These are phyloP conservation scores for Beauveria rudraprayagi DNA, from an alignment of 2,329 filamentous ascomycete species.

Conservation along the genomic window DNA sequence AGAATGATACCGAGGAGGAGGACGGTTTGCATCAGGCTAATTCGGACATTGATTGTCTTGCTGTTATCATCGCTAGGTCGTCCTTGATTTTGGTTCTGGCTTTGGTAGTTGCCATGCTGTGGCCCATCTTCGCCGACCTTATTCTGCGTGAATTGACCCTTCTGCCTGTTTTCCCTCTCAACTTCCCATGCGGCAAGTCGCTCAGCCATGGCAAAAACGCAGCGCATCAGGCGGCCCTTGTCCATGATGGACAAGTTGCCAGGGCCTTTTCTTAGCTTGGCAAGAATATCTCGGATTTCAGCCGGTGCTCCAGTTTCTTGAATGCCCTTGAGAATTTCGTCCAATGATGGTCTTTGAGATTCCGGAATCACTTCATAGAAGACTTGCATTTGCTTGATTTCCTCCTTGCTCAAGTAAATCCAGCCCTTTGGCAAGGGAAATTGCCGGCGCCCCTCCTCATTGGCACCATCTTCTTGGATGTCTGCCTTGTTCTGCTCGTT, in stretches of 20 bases:
- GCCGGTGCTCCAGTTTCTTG: conserved; percentile 61
- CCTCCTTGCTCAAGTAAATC: conserved; percentile 37
- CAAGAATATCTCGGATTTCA: conserved; percentile 53
- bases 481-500: conserved; percentile 15
- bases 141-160: conserved; percentile 18
- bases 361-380: conserved; percentile 56
- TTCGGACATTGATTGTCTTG: conserved; percentile 27
- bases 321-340: conserved; percentile 53
- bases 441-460: conserved; percentile 18
- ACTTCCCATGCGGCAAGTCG: conserved; percentile 24
- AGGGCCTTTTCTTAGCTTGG: conserved; percentile 45
- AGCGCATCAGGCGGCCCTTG: conserved; percentile 30
- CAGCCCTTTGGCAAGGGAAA: conserved; percentile 36
- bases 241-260: conserved; percentile 41
- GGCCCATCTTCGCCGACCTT: conserved; percentile 11
- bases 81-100: conserved; percentile 17
- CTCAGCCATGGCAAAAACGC: conserved; percentile 29
- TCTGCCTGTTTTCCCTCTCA: conserved; percentile 13
- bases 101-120: conserved; percentile 5
- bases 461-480: conserved; percentile 15
- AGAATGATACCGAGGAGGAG: conserved; percentile 46
- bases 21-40: conserved; percentile 27
- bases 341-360: conserved; percentile 51
- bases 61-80: conserved; percentile 12
- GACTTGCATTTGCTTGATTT: conserved; percentile 46